A percentile compares a stretch with the other conserved stretches of the same genome.
These are phyloP conservation scores for Aspergillus ruber DNA, from an alignment of 2,329 filamentous ascomycete species.

Conservation along the genomic window DNA sequence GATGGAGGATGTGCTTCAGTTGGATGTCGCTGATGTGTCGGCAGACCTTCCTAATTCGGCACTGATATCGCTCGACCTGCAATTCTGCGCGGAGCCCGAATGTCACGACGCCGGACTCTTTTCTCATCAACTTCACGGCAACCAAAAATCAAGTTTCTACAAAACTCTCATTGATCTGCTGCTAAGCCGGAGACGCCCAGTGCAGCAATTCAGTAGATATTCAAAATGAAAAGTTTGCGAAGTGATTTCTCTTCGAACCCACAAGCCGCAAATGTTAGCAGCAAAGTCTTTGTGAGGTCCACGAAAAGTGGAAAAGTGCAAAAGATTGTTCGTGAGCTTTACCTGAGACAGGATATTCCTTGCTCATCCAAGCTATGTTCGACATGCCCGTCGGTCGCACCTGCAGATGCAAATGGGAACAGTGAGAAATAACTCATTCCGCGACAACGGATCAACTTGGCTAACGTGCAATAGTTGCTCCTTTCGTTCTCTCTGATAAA, in stretches of 20 bases:
- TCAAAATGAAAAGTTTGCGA: constrained; percentile 58
- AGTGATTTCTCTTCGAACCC: constrained; percentile 49
- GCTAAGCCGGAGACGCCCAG: constrained; percentile 5
- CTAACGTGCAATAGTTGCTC: constrained; percentile 51
- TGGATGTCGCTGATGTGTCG: constrained; percentile 4
- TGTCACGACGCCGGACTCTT: constrained; percentile 5
- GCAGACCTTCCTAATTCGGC: constrained; percentile 19
- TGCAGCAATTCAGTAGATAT: constrained; percentile 8
- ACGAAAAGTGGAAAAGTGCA: constrained; percentile 95
- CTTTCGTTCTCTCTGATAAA: constrained; percentile 82
- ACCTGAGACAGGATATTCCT: constrained; percentile 91
- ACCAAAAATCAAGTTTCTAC: constrained; percentile 10
- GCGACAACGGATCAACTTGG: constrained; percentile 3
- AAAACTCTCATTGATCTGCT: neutral
- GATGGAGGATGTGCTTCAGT: neutral
- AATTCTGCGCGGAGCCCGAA: constrained; percentile 11
- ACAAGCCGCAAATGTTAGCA: constrained; percentile 69
- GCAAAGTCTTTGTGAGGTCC: constrained; percentile 91
- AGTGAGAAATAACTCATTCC: constrained; percentile 41
- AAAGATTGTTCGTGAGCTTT: constrained; percentile 96
- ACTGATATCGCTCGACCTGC: constrained; percentile 6
- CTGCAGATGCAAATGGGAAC: constrained; percentile 70
- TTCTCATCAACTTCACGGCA: constrained; percentile 5
- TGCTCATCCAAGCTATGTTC: constrained; percentile 89
- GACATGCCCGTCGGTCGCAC: constrained; percentile 66